A percentile compares a stretch with the other conserved stretches of the same genome.
phyloP scores from a whole-genome alignment of 352 stramenopile genomes.

The Phytopythium litorale region DNA sequence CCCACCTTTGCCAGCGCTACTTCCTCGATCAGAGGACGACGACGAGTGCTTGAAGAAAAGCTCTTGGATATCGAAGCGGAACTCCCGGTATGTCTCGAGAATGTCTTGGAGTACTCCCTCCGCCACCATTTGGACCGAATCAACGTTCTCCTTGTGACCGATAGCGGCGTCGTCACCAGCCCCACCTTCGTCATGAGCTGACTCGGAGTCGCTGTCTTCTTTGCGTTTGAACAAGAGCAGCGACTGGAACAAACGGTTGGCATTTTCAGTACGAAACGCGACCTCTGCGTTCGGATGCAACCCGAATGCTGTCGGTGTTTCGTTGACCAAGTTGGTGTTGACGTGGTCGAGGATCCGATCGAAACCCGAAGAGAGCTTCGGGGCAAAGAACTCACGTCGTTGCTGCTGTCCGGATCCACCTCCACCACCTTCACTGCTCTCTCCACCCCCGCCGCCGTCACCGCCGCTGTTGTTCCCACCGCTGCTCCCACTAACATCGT shows the following conservation, averaged over 20 bases:
- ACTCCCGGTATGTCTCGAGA: constrained; percentile 85
- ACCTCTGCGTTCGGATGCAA: constrained; percentile 94
- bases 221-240: constrained; percentile 69
- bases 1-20: constrained; percentile 20
- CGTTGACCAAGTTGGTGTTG: constrained; percentile 70
- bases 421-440: constrained; percentile 21
- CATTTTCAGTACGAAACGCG: constrained; percentile 85
- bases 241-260: constrained; percentile 69
- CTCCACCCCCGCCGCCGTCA: constrained; percentile 5
- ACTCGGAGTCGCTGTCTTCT: constrained; percentile 22
- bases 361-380: constrained; percentile 63
- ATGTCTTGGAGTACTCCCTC: constrained; percentile 89
- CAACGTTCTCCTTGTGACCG: constrained; percentile 32
- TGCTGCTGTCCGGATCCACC: constrained; percentile 21
- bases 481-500: constrained; percentile 27
- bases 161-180: constrained; percentile 3
- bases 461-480: constrained; percentile 15
- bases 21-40: constrained; percentile 17
- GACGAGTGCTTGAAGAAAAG: constrained; percentile 60
- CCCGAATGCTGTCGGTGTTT: constrained; percentile 87
- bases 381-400: constrained; percentile 61
- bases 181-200: constrained; percentile 22
- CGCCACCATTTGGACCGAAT: constrained; percentile 74
- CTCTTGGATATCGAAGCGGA: constrained; percentile 81
- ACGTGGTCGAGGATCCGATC: constrained; percentile 89